phyloP scores from a whole-genome alignment of 768 basidiomycete genomes.

The Agrocybe chaxingu region DNA sequence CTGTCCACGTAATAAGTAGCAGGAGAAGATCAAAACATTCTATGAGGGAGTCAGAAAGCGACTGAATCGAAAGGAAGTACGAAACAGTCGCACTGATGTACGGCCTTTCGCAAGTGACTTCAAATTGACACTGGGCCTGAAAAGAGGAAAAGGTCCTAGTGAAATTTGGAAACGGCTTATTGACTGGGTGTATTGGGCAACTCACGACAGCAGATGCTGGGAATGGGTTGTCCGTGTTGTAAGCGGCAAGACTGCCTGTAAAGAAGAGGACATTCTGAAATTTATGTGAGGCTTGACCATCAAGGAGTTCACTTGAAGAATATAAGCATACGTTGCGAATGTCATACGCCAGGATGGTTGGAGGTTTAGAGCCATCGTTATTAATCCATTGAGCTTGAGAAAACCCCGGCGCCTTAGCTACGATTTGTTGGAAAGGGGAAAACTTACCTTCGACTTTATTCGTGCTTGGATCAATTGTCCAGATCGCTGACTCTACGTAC shows the following conservation, averaged over 20 bases:
- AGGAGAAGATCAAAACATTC: no score
- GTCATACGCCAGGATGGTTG: slow-evolving; percentile 37
- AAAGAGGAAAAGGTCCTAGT: slow-evolving; percentile 20
- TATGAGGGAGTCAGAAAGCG: no score
- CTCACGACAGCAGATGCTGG: slow-evolving; percentile 33
- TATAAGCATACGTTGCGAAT: slow-evolving; percentile 22
- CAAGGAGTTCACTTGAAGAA: background rate
- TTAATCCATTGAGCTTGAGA: slow-evolving; percentile 44
- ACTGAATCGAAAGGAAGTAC: background rate
- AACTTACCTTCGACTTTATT: slow-evolving; percentile 37
- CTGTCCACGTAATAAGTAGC: no score
- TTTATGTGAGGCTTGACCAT: background rate
- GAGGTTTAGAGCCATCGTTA: slow-evolving; percentile 34
- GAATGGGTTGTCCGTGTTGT: slow-evolving; percentile 29
- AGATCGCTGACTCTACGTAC: slow-evolving; percentile 43
- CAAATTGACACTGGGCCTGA: background rate
- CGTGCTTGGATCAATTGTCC: slow-evolving; percentile 36
- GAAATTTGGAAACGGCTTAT: background rate
- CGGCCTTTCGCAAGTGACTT: background rate
- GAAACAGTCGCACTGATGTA: background rate
- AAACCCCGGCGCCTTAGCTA: background rate
- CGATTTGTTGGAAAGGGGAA: background rate
- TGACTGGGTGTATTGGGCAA: background rate
- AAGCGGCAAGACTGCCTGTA: slow-evolving; percentile 37
- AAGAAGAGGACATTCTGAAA: slow-evolving; percentile 38